Conservation (phyloP, 1,284 basidiomycete genomes). For the Peniophora sp. region DNA sequence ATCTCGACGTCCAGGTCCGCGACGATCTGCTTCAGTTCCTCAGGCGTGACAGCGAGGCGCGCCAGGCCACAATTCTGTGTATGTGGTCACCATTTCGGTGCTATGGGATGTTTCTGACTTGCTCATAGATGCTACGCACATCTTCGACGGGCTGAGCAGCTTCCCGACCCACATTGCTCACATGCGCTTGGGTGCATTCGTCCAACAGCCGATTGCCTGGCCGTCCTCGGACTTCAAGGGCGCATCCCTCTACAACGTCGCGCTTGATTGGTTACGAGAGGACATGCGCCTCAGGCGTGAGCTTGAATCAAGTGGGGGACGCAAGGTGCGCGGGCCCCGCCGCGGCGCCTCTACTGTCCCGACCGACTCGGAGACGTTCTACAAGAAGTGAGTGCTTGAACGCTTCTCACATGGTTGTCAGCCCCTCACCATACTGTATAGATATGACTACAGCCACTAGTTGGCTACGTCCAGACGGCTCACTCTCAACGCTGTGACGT, state of each 20-base stretch:
- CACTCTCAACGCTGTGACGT: no score
- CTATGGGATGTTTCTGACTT: conserved; percentile 3
- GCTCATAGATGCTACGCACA: conserved; percentile 82
- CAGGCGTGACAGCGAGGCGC: conserved; percentile 70
- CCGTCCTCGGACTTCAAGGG: conserved; percentile 27
- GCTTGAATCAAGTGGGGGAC: conserved; percentile 46
- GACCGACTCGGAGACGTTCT: conserved; percentile 82
- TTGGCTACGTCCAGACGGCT: neutral
- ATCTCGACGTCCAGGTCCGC: conserved; percentile 96
- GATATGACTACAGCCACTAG: conserved; percentile 64
- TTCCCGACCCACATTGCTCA: conserved; percentile 91
- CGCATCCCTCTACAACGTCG: conserved; percentile 59
- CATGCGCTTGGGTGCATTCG: conserved; percentile 76
- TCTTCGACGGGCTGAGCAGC: conserved; percentile 81
- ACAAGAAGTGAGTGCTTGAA: conserved; percentile 62
- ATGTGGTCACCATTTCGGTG: conserved; percentile 21
- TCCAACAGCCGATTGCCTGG: conserved; percentile 65
- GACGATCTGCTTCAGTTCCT: conserved; percentile 87
- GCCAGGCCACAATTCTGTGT: conserved; percentile 90
- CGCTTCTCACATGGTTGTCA: neutral
- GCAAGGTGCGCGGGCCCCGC: conserved; percentile 66
- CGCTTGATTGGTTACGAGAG: conserved; percentile 79
- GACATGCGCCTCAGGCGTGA: conserved; percentile 62
- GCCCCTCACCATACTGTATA: conserved; percentile 18
- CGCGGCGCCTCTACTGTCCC: conserved; percentile 36